These are phyloP conservation scores for Cordyceps cicadae DNA, from an alignment of 2,329 filamentous ascomycete species.

Conservation along the genomic window DNA sequence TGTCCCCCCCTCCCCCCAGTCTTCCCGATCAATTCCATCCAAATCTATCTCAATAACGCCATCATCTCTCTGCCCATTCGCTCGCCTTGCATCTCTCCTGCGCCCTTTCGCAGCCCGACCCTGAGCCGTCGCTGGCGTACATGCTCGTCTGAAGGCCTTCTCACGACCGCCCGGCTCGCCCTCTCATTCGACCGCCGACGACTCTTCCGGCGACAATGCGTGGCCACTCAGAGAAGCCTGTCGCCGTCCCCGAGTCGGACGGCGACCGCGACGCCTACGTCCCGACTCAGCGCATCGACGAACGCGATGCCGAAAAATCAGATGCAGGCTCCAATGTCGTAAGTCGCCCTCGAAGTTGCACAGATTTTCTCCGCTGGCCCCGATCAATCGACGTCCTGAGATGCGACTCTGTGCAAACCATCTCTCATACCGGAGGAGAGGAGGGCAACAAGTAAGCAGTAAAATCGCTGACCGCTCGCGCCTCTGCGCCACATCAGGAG, in stretches of 20 bases:
- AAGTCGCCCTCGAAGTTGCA: neutral
- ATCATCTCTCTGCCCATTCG: neutral
- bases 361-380: neutral
- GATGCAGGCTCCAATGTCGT: constrained; percentile 6
- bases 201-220: constrained; percentile 1
- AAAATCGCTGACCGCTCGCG: neutral
- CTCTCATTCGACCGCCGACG: constrained; percentile 3
- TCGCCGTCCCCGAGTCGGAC: constrained; percentile 4
- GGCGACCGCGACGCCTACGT: neutral
- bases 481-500: constrained; percentile 16
- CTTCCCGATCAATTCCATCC: neutral
- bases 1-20: neutral
- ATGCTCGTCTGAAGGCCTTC: neutral
- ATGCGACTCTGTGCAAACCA: neutral
- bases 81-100: neutral
- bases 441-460: neutral
- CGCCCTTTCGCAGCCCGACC: neutral
- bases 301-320: constrained; percentile 7
- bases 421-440: neutral
- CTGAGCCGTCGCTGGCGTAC: neutral
- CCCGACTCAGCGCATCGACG: constrained; percentile 2
- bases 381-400: neutral
- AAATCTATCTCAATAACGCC: neutral
- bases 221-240: constrained; percentile 7
- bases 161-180: neutral